Percentiles rank a stretch among this genome's conserved stretches.
Evolutionary conservation across 2,329 filamentous ascomycete species (phyloP).

Genomic region (Mollisiaceae sp.): DNA sequence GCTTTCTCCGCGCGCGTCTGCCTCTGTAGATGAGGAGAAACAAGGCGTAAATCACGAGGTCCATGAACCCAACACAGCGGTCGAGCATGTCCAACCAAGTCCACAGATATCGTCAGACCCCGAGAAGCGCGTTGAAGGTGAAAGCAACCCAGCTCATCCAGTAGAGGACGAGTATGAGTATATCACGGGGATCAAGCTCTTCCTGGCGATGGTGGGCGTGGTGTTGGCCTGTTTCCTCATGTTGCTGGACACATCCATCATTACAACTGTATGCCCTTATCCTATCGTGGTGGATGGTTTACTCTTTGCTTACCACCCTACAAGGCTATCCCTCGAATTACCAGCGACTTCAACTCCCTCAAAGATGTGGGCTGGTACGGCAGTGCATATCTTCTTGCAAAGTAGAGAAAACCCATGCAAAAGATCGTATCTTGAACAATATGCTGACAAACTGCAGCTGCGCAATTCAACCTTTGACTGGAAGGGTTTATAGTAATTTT

Average conservation of each 20-base stretch:
- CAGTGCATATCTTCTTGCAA: slow-evolving; percentile 53
- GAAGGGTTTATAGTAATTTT: slow-evolving; percentile 55
- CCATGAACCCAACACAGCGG: too few species aligned
- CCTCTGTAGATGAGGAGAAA: too few species aligned
- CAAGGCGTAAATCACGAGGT: too few species aligned
- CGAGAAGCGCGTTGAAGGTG: too few species aligned
- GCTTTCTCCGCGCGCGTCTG: too few species aligned
- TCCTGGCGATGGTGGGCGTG: slow-evolving; percentile 41
- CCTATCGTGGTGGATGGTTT: not conserved
- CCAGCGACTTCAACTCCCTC: slow-evolving; percentile 55
- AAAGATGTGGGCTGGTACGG: slow-evolving; percentile 62
- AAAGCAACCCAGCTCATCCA: too few species aligned
- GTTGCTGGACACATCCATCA: slow-evolving; percentile 58
- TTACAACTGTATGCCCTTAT: slow-evolving; percentile 50
- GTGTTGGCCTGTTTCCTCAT: slow-evolving; percentile 53
- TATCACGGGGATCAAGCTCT: slow-evolving; percentile 32
- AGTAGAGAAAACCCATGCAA: slow-evolving; percentile 8
- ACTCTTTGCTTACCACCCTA: slow-evolving; percentile 5
- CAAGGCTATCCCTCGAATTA: slow-evolving; percentile 54
- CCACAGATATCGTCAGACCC: too few species aligned
- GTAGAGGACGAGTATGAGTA: slow-evolving; percentile 30
- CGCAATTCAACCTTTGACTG: slow-evolving; percentile 56
- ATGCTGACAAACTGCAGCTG: slow-evolving; percentile 43
- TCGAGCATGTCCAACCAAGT: too few species aligned
- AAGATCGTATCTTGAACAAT: not conserved